Evolutionary conservation across 345 rosid genomes (phyloP), one percentile per base, ranked within the genome.

Genomic region (Luvunga scandens): DNA sequence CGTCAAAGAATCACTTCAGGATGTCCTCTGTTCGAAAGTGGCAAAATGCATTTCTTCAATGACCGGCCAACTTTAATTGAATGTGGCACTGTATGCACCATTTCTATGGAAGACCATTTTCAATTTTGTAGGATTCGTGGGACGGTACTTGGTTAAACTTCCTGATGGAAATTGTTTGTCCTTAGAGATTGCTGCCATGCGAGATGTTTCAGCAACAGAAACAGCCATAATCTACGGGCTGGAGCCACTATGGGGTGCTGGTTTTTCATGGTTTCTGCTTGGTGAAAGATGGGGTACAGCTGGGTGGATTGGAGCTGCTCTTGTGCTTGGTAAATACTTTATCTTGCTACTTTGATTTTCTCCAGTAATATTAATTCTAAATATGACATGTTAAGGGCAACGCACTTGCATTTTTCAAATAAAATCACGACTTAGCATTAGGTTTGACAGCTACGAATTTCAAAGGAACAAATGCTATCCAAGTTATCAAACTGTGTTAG

Each of bases 201-300:
- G 69, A 65, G 77, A 79, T 12, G 77, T 82, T 66, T 82, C 85
- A 7, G 82, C 77, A 16, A 82, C 82, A 25, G 82, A 83, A 76
- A 71, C 80, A 48, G 78, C 82, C 56, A 33, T 83, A 75, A 76
- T 83, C 68, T 79, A 79, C 19, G 82, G 85, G 67, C 50, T 79
- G 62, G 85, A 83, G 62, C 82, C 85, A 57, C 65, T 83, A 7
- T 83, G 82, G 78, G 85, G 82, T 48, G 80, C 85, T 72, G 82
- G 80, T 57, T 79, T 83, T 71, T 82, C 85, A n/a, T 83, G 85
- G 82, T 83, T 83, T 64, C 71, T 79, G 36, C 80, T 83, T 0
- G 85, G 84, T 48, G 84, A 78, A 34, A 78, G 84, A 21, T 82
- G 84, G 82, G 82, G 82, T 27, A 72, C 71, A 1, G 66, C 71